Base-by-base conservation (phyloP, 257 asterid genomes). In the Ehretia macrophylla region DNA sequence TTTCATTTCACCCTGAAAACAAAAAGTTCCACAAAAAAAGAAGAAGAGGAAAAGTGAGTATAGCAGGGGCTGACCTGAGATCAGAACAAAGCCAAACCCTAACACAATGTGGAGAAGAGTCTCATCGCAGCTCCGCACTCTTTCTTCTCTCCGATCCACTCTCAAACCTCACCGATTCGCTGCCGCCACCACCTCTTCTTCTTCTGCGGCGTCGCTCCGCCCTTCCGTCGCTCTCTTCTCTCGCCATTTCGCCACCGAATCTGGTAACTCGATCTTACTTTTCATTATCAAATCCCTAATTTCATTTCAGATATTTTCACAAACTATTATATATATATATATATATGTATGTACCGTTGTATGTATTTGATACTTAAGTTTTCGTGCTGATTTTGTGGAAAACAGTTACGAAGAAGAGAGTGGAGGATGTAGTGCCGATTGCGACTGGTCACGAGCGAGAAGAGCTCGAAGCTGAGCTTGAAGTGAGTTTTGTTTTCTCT, bases 371-470 rank as follows among this genome's bases (percentile, higher is more conserved):
- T 3, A 3, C 47, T 10, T 4, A 10, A 45, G 48, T 44, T 12
- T 51, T 5, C 14, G 27, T 8, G 10, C 65, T 53, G 16, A 45
- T 32, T 58, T 53, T 9, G 39, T 67, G 70, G 47, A 74, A 64
- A 80, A 88, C 77, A 37, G 67, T 47, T 45, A 20, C 79, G 48
- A 65, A 51, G 10, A 52, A 84, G 72, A 77, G 63, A 35, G 85
- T 77, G 12, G 99, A 86, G 78, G 95, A 92, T 68, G 79, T 88
- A 79, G 75, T 84, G 90, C 99, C 99, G 46, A 92, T 88, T 79
- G 95, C 94, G 17, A 92, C 99, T 63, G 99, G 97, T 55, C 99
- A 92, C 35, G 99, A 92, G 72, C 88, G 95, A 12, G 97, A 92
- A 74, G 97, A 92, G 78, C 86, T 91, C 60, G 83, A 81, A 67